Percentiles rank a stretch among this genome's conserved stretches.
Evolutionary conservation across 306 rosid genomes (phyloP).

Genomic region (Malus asiatica): DNA sequence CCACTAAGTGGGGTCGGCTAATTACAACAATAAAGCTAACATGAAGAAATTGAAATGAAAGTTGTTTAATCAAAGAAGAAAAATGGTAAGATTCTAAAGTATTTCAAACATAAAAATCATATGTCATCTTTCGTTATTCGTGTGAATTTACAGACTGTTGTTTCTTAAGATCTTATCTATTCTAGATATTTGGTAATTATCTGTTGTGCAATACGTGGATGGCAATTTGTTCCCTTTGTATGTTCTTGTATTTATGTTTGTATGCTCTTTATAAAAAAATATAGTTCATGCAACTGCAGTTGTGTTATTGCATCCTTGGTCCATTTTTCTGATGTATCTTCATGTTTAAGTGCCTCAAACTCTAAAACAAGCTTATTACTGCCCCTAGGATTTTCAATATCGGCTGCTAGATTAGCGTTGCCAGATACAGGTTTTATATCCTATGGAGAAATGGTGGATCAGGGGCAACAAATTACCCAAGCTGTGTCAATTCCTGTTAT

Average conservation of each 20-base stretch:
- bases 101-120: not conserved
- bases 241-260: not conserved
- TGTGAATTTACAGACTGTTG: not conserved
- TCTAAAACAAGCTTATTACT: not conserved
- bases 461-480: conserved; percentile 59
- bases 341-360: not conserved
- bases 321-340: not conserved
- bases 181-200: not conserved
- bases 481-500: conserved; percentile 77
- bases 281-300: not conserved
- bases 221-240: not conserved
- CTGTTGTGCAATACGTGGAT: not conserved
- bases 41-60: too few relatives aligned
- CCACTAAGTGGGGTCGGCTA: too few relatives aligned
- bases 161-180: not conserved
- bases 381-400: conserved; percentile 62
- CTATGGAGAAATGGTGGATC: conserved; percentile 80
- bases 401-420: conserved; percentile 70
- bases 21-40: too few relatives aligned
- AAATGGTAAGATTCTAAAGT: not conserved
- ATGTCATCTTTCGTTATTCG: not conserved
- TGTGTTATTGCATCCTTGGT: not conserved
- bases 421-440: conserved; percentile 82
- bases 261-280: not conserved
- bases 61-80: not conserved